These are phyloP conservation scores for Penicillium tannophilum DNA, from an alignment of 495 filamentous ascomycete genomes.

Conservation along the genomic window DNA sequence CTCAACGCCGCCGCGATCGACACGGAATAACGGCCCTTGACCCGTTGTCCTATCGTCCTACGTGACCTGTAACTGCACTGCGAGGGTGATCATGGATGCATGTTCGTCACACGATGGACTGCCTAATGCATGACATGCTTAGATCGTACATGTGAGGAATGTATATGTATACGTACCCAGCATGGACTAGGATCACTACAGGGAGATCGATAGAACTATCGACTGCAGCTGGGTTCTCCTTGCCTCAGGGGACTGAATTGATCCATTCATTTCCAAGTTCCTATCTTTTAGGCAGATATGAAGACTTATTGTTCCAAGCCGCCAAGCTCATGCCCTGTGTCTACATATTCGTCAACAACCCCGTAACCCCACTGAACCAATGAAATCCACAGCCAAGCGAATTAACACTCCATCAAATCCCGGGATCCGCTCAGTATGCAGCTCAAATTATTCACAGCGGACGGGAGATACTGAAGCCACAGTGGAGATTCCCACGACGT, in stretches of 20 bases:
- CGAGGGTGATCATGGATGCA: neutral
- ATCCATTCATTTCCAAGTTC: neutral
- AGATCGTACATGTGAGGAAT: neutral
- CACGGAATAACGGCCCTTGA: constrained; percentile 3
- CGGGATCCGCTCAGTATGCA: neutral
- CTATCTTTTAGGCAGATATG: neutral
- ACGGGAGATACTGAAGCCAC: neutral
- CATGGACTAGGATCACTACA: neutral
- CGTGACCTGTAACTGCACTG: neutral
- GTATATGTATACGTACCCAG: neutral
- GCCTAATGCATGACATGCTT: neutral
- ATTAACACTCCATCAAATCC: neutral
- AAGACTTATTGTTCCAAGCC: neutral
- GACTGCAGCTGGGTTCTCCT: neutral
- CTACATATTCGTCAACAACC: neutral
- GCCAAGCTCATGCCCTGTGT: neutral
- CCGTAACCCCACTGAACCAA: neutral
- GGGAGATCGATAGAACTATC: neutral
- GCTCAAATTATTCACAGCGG: neutral
- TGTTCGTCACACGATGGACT: neutral
- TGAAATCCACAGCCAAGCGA: neutral
- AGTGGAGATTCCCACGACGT: neutral
- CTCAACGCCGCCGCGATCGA: constrained; percentile 11
- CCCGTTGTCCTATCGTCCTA: neutral
- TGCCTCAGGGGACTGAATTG: neutral